A percentile compares a stretch with the other conserved stretches of the same genome.
phyloP scores from a whole-genome alignment of 139 green algal species.

The Closterium sp. region DNA sequence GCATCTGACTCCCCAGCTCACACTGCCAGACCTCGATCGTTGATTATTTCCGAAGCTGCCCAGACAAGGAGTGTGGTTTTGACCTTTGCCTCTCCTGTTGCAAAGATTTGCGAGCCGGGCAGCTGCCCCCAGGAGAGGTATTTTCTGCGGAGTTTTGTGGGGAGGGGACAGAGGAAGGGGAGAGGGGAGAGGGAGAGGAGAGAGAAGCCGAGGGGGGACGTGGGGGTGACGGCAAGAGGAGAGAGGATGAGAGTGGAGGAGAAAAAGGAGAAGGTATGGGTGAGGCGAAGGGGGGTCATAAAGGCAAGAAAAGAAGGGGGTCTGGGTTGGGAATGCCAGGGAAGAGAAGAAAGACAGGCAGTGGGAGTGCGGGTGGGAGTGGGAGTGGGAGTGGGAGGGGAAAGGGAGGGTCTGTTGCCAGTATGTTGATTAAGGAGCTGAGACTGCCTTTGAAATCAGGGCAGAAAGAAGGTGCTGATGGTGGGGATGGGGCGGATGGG shows the following conservation, averaged over 20 bases:
- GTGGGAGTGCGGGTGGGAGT: background rate
- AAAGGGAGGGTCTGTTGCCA: background rate
- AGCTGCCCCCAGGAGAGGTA: slow-evolving; percentile 3
- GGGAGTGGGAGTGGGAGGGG: background rate
- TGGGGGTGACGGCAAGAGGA: background rate
- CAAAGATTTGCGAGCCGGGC: slow-evolving; percentile 16
- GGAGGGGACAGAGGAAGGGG: background rate
- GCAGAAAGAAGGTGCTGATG: background rate
- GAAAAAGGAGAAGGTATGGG: background rate
- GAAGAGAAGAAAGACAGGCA: background rate
- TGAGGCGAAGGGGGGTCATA: background rate
- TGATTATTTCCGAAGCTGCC: slow-evolving; percentile 26
- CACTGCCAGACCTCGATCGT: slow-evolving; percentile 47
- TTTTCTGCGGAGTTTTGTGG: background rate
- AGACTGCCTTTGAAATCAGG: background rate
- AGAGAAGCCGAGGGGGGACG: background rate
- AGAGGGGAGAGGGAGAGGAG: background rate
- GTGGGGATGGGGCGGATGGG: background rate
- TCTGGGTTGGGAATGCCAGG: background rate
- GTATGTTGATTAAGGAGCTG: background rate
- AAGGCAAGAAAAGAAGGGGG: background rate
- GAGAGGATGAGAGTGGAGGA: background rate
- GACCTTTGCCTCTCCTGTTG: slow-evolving; percentile 46
- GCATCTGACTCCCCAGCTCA: slow-evolving; percentile 21
- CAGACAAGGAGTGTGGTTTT: slow-evolving; percentile 13